Evolutionary conservation across 2,329 filamentous ascomycete species (phyloP).

Genomic region (Aureobasidium vineae): DNA sequence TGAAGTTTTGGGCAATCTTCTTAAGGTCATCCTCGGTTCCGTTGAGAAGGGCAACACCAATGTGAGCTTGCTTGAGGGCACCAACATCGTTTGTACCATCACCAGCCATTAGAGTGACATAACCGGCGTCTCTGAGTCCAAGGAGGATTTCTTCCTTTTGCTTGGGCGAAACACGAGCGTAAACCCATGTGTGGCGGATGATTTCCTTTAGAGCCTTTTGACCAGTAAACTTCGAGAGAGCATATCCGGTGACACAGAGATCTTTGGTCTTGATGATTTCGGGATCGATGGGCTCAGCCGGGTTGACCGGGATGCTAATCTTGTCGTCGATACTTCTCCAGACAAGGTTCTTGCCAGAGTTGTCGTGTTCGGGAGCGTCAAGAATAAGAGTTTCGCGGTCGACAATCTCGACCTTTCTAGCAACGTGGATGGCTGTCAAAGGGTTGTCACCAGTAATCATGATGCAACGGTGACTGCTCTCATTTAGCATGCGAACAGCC

Average conservation of each 20-base stretch:
- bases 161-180: constrained; percentile 95
- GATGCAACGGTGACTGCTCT: constrained; percentile 96
- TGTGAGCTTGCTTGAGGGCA: constrained; percentile 95
- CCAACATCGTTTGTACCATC: constrained; percentile 98
- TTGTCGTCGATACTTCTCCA: constrained; percentile 97
- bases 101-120: constrained; percentile 98
- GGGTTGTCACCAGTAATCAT: constrained; percentile 99
- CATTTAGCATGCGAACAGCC: constrained; percentile 93
- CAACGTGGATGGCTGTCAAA: constrained; percentile 92
- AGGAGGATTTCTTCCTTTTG: constrained; percentile 99
- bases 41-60: constrained; percentile 93
- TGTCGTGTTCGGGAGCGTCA: constrained; percentile 89
- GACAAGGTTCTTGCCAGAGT: constrained; percentile 74
- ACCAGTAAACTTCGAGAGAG: constrained; percentile 81
- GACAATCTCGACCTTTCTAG: constrained; percentile 93
- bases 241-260: constrained; percentile 93
- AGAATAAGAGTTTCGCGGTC: constrained; percentile 93
- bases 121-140: constrained; percentile 92
- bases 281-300: constrained; percentile 72
- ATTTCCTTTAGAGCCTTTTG: constrained; percentile 74
- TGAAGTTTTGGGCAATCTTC: constrained; percentile 87
- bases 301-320: constrained; percentile 79
- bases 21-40: constrained; percentile 87
- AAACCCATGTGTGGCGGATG: constrained; percentile 91
- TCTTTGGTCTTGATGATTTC: constrained; percentile 83